Evolutionary conservation across 768 basidiomycete genomes (phyloP).

Genomic region (Favolaschia claudopus): DNA sequence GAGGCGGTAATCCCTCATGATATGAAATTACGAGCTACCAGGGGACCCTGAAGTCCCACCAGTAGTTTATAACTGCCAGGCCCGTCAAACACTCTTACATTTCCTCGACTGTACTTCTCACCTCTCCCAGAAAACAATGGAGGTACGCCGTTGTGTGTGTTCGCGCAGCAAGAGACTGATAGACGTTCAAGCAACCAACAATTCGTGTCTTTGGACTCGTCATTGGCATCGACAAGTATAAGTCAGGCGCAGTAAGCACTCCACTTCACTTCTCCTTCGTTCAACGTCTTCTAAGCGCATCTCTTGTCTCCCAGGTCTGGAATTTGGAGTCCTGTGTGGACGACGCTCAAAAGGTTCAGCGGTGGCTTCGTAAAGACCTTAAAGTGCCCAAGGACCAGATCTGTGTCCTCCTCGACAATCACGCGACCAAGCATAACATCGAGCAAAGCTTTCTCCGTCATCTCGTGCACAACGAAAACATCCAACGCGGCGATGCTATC

Average conservation of each 20-base stretch:
- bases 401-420: conserved; percentile 59
- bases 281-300: background rate
- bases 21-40: background rate
- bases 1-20: background rate
- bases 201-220: conserved; percentile 68
- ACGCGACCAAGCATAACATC: conserved; percentile 68
- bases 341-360: conserved; percentile 65
- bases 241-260: conserved; percentile 49
- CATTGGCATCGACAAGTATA: conserved; percentile 75
- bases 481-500: conserved; percentile 69
- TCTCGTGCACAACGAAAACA: conserved; percentile 65
- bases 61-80: background rate
- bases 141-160: conserved; percentile 4
- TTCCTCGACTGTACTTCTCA: background rate
- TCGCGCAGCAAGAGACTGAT: background rate
- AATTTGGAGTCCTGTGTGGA: conserved; percentile 71
- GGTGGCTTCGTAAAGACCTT: conserved; percentile 64
- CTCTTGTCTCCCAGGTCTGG: conserved; percentile 51
- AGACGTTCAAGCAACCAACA: conserved; percentile 40
- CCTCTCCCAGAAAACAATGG: conserved; percentile 3
- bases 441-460: conserved; percentile 69
- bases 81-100: background rate
- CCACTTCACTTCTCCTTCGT: background rate
- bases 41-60: background rate
- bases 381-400: conserved; percentile 67